Evolutionary conservation across 1,284 basidiomycete species (phyloP).

Genomic region (Ceratobasidium sp.): DNA sequence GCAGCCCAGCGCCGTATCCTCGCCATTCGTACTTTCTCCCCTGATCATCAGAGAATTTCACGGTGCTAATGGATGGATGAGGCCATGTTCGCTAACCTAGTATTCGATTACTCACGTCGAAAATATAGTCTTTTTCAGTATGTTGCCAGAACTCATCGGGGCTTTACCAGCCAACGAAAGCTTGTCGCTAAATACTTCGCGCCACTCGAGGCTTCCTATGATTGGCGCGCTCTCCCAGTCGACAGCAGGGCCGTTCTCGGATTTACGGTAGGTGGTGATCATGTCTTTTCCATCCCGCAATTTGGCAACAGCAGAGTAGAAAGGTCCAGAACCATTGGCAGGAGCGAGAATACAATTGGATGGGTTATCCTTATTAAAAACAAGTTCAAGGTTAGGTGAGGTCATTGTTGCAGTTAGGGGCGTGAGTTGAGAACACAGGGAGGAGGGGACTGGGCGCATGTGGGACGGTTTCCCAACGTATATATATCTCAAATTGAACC

Average conservation of each 20-base stretch:
- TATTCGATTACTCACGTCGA: not conserved
- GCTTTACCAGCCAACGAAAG: not conserved
- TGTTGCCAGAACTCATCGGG: not conserved
- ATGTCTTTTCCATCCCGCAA: constrained; percentile 1
- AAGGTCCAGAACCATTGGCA: not conserved
- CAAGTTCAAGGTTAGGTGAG: constrained; percentile 23
- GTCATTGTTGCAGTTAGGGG: not conserved
- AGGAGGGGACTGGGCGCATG: too few species aligned
- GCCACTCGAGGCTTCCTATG: constrained; percentile 13
- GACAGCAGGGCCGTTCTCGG: not conserved
- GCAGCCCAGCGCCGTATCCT: constrained; percentile 37
- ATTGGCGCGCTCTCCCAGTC: constrained; percentile 22
- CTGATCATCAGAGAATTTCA: constrained; percentile 39
- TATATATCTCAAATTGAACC: too few species aligned
- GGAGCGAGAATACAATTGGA: constrained; percentile 20
- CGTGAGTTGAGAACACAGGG: not conserved
- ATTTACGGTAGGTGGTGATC: constrained; percentile 28
- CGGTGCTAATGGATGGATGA: constrained; percentile 8
- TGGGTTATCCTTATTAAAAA: constrained; percentile 30
- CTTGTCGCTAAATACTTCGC: constrained; percentile 25
- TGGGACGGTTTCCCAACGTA: too few species aligned
- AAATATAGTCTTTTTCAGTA: constrained; percentile 11
- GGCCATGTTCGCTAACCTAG: not conserved
- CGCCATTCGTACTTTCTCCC: constrained; percentile 40
- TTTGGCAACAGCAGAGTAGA: constrained; percentile 8